A percentile compares a stretch with the other conserved stretches of the same genome.
Evolutionary conservation across 805 yeast genomes (phyloP).

Genomic region (Millerozyma miso): DNA sequence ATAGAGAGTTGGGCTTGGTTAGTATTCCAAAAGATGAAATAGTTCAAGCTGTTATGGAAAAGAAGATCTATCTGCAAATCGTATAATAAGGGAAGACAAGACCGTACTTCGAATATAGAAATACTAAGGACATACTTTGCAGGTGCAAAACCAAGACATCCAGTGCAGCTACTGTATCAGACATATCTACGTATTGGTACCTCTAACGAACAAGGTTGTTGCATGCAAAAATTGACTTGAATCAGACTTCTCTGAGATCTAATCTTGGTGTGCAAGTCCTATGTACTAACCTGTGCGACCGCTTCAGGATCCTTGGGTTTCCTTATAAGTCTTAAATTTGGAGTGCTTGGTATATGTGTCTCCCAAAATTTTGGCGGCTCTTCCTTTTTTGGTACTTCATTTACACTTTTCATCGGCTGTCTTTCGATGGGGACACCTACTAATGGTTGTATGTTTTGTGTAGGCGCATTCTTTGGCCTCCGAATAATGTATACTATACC

Average conservation of each 20-base stretch:
- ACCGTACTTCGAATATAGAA: too few relatives aligned
- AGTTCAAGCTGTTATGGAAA: constrained; percentile 19
- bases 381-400: not conserved
- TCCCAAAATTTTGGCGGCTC: not conserved
- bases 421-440: not conserved
- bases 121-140: too few relatives aligned
- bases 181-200: too few relatives aligned
- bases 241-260: too few relatives aligned
- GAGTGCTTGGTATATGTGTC: not conserved
- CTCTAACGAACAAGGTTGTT: too few relatives aligned
- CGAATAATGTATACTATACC: constrained; percentile 15
- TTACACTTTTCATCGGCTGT: not conserved
- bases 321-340: not conserved
- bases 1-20: constrained; percentile 48
- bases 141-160: too few relatives aligned
- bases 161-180: too few relatives aligned
- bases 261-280: not conserved
- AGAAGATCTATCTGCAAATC: constrained; percentile 10
- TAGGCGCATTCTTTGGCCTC: constrained; percentile 16
- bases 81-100: too few relatives aligned
- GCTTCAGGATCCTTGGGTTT: not conserved
- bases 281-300: not conserved
- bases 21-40: constrained; percentile 47
- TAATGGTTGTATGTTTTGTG: constrained; percentile 9
- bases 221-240: too few relatives aligned